Evolutionary conservation across 2,329 filamentous ascomycete species (phyloP).

Genomic region (Cytospora paraplurivora): DNA sequence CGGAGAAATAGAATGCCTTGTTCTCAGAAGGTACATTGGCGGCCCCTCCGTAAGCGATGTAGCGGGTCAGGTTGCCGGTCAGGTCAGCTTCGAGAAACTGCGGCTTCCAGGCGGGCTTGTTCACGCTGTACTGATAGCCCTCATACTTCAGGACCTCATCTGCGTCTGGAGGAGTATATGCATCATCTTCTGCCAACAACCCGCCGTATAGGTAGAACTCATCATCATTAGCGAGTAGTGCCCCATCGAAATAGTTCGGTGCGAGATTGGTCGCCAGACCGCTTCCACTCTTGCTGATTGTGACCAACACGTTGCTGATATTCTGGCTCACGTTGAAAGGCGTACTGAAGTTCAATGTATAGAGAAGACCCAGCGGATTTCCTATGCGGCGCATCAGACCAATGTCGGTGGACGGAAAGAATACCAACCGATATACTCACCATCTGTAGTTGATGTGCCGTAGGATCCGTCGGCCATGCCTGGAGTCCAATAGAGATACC

Average conservation of each 20-base stretch:
- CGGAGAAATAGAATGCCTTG: constrained; percentile 71
- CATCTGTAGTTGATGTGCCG: constrained; percentile 38
- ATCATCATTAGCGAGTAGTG: constrained; percentile 64
- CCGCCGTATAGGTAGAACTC: constrained; percentile 69
- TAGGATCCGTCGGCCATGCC: constrained; percentile 49
- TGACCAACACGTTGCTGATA: constrained; percentile 52
- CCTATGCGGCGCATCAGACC: constrained; percentile 39
- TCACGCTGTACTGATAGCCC: constrained; percentile 52
- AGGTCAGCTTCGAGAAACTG: constrained; percentile 49
- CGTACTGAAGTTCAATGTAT: constrained; percentile 59
- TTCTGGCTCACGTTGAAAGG: constrained; percentile 58
- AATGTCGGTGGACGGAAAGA: not conserved
- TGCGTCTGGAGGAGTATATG: constrained; percentile 39
- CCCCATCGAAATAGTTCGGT: constrained; percentile 63
- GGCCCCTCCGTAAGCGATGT: constrained; percentile 65
- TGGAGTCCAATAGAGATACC: constrained; percentile 55
- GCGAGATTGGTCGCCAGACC: constrained; percentile 52
- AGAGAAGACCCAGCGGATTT: constrained; percentile 55
- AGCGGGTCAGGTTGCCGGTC: constrained; percentile 54
- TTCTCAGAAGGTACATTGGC: constrained; percentile 70
- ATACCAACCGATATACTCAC: constrained; percentile 41
- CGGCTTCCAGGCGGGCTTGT: constrained; percentile 45
- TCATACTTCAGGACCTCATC: constrained; percentile 55
- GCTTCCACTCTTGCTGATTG: constrained; percentile 36
- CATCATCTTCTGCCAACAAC: constrained; percentile 41